These are phyloP conservation scores for Cyberlindnera americana DNA, from an alignment of 805 yeast genomes.

Conservation along the genomic window DNA sequence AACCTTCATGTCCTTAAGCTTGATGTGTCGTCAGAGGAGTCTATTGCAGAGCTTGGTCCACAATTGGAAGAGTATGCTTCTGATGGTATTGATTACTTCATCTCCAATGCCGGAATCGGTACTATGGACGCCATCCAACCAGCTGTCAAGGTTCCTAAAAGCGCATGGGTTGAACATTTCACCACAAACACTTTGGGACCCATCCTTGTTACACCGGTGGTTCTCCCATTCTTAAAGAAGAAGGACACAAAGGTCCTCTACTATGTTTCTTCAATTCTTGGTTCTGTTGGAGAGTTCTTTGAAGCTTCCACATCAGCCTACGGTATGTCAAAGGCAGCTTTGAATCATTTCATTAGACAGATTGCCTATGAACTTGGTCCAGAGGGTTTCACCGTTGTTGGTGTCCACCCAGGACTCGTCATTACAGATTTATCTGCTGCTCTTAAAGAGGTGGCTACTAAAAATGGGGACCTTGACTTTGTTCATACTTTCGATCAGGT, in stretches of 20 bases:
- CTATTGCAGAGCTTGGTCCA: slow-evolving; percentile 6
- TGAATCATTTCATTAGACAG: slow-evolving; percentile 26
- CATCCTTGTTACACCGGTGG: not conserved
- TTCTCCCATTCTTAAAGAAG: slow-evolving; percentile 17
- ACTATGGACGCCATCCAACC: not conserved
- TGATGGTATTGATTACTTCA: slow-evolving; percentile 15
- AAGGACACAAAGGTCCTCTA: slow-evolving; percentile 24
- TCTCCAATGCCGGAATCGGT: slow-evolving; percentile 14
- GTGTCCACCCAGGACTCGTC: slow-evolving; percentile 1
- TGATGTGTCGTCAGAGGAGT: slow-evolving; percentile 8
- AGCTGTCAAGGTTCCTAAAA: not conserved
- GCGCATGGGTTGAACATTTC: slow-evolving; percentile 1
- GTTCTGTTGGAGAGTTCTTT: slow-evolving; percentile 17
- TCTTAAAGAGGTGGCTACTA: slow-evolving; percentile 11
- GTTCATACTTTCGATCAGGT: not conserved
- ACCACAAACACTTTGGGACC: slow-evolving; percentile 13
- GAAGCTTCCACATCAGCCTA: slow-evolving; percentile 27
- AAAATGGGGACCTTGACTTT: not conserved
- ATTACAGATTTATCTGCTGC: slow-evolving; percentile 1
- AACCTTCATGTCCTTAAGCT: slow-evolving; percentile 6
- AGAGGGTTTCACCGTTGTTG: slow-evolving; percentile 1
- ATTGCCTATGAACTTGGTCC: not conserved
- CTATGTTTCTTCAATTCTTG: slow-evolving; percentile 29
- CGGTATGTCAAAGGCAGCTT: slow-evolving; percentile 37
- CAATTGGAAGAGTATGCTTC: slow-evolving; percentile 9